Conservation (phyloP, 805 yeast genomes). For the Monosporozyma unispora region DNA sequence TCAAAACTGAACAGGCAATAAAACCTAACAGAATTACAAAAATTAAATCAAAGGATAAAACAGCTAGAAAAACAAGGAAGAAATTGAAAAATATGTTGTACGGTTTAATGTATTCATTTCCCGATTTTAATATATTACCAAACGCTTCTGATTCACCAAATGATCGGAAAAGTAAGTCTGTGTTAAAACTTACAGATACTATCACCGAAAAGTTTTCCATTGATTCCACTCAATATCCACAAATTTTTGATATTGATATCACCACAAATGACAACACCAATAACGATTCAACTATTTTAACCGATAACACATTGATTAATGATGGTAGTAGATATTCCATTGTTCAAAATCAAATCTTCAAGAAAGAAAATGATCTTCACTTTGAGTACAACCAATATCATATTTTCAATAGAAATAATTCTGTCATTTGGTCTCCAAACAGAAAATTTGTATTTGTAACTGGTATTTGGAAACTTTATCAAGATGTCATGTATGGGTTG, state of each 20-base stretch:
- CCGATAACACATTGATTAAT: neutral
- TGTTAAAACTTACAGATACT: neutral
- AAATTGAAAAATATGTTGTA: neutral
- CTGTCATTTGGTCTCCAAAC: constrained; percentile 79
- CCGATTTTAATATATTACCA: neutral
- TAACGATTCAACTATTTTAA: neutral
- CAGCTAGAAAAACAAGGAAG: neutral
- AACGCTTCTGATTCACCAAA: neutral
- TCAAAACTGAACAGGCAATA: neutral
- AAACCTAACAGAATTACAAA: neutral
- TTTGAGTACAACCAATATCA: neutral
- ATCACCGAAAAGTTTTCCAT: neutral
- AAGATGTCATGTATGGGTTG: constrained; percentile 26
- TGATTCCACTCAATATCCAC: neutral
- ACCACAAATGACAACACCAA: neutral
- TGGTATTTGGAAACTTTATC: constrained; percentile 64
- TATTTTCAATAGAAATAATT: constrained; percentile 37
- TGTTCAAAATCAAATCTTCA: neutral
- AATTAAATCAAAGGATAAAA: neutral
- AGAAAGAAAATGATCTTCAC: neutral
- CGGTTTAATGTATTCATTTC: neutral
- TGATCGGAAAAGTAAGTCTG: neutral
- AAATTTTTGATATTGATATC: neutral
- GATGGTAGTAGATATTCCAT: constrained; percentile 1
- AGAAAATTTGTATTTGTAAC: constrained; percentile 83